Conservation (phyloP, 208 protist species). For the Trichomonas vaginalis region DNA sequence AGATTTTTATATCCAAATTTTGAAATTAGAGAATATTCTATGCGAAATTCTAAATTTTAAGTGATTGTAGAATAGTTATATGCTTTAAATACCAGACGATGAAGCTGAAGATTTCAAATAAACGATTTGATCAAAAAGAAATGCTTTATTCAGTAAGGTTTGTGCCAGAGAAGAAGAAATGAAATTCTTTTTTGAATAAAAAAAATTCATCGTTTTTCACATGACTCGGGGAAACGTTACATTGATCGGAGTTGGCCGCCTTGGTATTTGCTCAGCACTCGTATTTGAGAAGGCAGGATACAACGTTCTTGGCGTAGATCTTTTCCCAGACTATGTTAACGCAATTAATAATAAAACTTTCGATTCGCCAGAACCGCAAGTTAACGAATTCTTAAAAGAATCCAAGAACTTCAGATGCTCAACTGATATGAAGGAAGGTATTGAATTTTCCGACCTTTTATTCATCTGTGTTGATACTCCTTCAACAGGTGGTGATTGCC, state of each 20-base stretch:
- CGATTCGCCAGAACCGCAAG: constrained; percentile 33
- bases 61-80: too few species aligned
- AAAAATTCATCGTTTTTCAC: too few species aligned
- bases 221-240: constrained; percentile 21
- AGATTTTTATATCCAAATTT: too few species aligned
- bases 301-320: constrained; percentile 47
- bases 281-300: constrained; percentile 44
- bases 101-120: too few species aligned
- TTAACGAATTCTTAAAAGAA: constrained; percentile 34
- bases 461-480: constrained; percentile 45
- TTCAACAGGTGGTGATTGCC: background rate
- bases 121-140: too few species aligned
- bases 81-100: too few species aligned
- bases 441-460: constrained; percentile 35
- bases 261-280: constrained; percentile 45
- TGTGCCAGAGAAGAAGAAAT: too few species aligned
- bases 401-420: constrained; percentile 42
- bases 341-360: constrained; percentile 40
- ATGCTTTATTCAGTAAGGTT: too few species aligned
- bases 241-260: constrained; percentile 36
- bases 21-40: too few species aligned
- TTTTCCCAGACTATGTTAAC: constrained; percentile 43
- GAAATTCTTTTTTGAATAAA: too few species aligned
- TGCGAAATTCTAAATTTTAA: too few species aligned
- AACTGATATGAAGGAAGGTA: constrained; percentile 37